Conservation (phyloP, 1,284 basidiomycete genomes). For the Volvariella volvacea region DNA sequence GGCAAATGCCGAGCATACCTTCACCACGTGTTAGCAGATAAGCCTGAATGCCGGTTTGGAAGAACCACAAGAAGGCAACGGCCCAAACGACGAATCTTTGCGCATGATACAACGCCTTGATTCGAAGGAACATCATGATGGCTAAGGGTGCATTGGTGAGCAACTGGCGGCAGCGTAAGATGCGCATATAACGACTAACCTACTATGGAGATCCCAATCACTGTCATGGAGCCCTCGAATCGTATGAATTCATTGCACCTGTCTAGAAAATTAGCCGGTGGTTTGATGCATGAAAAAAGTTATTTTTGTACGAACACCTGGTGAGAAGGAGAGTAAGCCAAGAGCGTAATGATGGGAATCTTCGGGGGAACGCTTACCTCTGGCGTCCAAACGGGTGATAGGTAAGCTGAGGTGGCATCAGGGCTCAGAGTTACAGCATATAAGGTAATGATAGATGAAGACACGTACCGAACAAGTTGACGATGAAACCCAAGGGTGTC, state of each 20-base stretch:
- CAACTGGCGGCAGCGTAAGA: no score
- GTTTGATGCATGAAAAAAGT: no score
- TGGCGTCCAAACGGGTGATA: conserved; percentile 23
- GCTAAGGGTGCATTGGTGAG: conserved; percentile 13
- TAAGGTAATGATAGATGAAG: neutral
- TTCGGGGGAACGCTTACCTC: conserved; percentile 19
- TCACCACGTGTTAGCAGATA: conserved; percentile 33
- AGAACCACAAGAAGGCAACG: conserved; percentile 23
- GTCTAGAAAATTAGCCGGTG: conserved; percentile 5
- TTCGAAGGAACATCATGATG: conserved; percentile 43
- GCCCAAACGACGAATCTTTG: conserved; percentile 19
- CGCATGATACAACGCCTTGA: conserved; percentile 32
- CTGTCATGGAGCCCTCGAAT: conserved; percentile 47
- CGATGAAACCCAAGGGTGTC: conserved; percentile 36
- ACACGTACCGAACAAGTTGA: conserved; percentile 33
- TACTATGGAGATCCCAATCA: conserved; percentile 41
- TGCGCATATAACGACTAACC: no score
- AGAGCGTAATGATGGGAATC: neutral
- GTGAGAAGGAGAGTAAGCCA: no score
- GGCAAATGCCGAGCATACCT: conserved; percentile 15
- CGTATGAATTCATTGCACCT: conserved; percentile 44
- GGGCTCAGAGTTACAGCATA: neutral
- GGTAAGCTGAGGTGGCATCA: conserved; percentile 24
- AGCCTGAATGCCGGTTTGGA: conserved; percentile 30
- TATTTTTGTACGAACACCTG: no score